phyloP scores from a whole-genome alignment of 2,329 filamentous ascomycete genomes.

The Colletotrichum musicola region DNA sequence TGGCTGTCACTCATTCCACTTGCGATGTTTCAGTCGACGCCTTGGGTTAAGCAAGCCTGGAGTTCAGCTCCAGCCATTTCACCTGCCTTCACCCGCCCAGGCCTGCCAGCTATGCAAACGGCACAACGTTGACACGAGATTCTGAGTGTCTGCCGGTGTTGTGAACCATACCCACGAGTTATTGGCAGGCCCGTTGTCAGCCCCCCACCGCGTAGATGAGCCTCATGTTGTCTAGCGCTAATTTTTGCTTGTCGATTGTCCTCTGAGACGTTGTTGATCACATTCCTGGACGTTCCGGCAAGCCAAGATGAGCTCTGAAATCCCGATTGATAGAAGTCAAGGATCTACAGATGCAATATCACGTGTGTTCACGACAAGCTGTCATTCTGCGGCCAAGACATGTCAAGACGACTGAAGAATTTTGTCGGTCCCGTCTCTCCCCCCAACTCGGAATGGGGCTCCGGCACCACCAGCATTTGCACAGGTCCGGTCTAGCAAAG shows the following conservation, averaged over 20 bases:
- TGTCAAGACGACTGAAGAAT: background rate
- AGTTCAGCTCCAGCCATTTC: constrained; percentile 5
- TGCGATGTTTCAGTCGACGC: constrained; percentile 1
- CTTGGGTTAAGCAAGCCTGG: background rate
- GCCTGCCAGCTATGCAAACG: background rate
- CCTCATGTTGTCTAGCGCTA: background rate
- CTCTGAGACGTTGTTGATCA: constrained; percentile 12
- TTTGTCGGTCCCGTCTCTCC: background rate
- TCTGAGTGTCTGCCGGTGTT: background rate
- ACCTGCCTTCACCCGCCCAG: background rate
- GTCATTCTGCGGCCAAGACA: constrained; percentile 10
- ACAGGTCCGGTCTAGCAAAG: background rate
- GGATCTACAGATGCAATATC: constrained; percentile 8
- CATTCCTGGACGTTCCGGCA: constrained; percentile 10
- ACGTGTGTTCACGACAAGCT: background rate
- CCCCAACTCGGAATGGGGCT: constrained; percentile 6
- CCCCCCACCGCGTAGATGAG: background rate
- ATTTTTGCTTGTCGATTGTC: background rate
- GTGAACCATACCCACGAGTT: background rate
- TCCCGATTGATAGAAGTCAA: constrained; percentile 11
- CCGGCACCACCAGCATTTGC: background rate
- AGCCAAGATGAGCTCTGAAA: constrained; percentile 18
- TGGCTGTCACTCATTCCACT: background rate
- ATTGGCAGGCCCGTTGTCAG: background rate
- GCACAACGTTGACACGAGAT: background rate